These are phyloP conservation scores for Lasiodiplodia citricola DNA, from an alignment of 2,329 filamentous ascomycete genomes.

Conservation along the genomic window DNA sequence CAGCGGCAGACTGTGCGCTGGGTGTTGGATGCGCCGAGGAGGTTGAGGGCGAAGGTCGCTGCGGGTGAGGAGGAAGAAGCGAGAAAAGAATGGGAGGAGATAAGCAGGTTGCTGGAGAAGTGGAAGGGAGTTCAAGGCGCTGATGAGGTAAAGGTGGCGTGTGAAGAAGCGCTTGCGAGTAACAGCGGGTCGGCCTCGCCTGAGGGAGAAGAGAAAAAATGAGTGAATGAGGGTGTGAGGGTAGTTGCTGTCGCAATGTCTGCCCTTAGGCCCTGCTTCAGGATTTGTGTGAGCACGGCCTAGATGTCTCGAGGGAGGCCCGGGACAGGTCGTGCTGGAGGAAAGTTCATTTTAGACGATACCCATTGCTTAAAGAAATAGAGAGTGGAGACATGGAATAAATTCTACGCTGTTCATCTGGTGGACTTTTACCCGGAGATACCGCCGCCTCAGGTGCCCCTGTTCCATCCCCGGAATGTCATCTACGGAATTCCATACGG, in stretches of 20 bases:
- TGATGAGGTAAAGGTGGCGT: conserved; percentile 45
- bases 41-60: conserved; percentile 62
- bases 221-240: not conserved
- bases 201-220: not conserved
- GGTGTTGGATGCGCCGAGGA: conserved; percentile 65
- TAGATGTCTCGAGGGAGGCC: not conserved
- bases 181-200: not conserved
- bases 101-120: conserved; percentile 46
- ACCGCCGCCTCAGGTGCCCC: not conserved
- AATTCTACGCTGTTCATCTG: not conserved
- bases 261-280: not conserved
- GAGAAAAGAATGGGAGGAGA: conserved; percentile 54
- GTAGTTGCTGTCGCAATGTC: not conserved
- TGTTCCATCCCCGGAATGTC: too few relatives aligned
- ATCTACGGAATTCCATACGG: too few relatives aligned
- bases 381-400: not conserved
- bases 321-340: not conserved
- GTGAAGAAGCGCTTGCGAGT: conserved; percentile 35
- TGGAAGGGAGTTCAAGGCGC: conserved; percentile 53
- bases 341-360: not conserved
- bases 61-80: conserved; percentile 68
- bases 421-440: too few relatives aligned
- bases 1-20: conserved; percentile 65
- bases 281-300: not conserved
- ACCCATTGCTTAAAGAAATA: not conserved